Evolutionary conservation across 805 yeast genomes (phyloP).

Genomic region (Nakazawaea ishiwadae): DNA sequence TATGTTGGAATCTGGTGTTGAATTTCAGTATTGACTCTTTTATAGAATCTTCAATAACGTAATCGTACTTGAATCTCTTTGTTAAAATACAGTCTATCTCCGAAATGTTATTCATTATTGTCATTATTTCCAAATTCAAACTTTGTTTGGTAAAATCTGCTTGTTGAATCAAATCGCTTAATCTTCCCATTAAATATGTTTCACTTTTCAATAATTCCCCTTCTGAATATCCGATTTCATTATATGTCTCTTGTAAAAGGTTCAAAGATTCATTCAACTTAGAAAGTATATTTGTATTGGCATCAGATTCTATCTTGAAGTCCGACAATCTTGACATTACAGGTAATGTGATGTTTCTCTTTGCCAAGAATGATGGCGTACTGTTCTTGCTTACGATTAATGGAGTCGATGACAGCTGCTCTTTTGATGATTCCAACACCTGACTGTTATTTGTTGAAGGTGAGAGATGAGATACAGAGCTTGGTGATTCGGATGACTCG

Average conservation of each 20-base stretch:
- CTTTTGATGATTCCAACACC: too few relatives aligned
- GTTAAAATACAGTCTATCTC: constrained; percentile 11
- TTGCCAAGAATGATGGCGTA: constrained; percentile 6
- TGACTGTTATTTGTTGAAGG: too few relatives aligned
- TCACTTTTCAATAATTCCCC: constrained; percentile 9
- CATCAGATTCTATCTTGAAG: background rate
- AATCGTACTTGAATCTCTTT: constrained; percentile 10
- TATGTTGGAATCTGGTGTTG: constrained; percentile 6
- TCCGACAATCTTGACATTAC: background rate
- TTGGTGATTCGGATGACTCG: too few relatives aligned
- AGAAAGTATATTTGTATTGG: constrained; percentile 3
- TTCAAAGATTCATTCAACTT: constrained; percentile 6
- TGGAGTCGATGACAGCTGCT: background rate
- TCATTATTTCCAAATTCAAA: constrained; percentile 12
- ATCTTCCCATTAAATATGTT: constrained; percentile 3
- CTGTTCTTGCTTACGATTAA: background rate
- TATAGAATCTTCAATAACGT: constrained; percentile 7
- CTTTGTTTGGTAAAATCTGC: constrained; percentile 9
- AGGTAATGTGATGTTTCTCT: constrained; percentile 7
- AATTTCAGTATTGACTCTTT: constrained; percentile 6
- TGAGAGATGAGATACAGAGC: too few relatives aligned
- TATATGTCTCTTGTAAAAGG: constrained; percentile 10
- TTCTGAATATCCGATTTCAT: constrained; percentile 10
- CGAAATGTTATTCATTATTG: constrained; percentile 9
- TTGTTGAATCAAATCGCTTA: constrained; percentile 8